Conservation (phyloP, 495 filamentous ascomycete species). For the Jackrogersella minutella region DNA sequence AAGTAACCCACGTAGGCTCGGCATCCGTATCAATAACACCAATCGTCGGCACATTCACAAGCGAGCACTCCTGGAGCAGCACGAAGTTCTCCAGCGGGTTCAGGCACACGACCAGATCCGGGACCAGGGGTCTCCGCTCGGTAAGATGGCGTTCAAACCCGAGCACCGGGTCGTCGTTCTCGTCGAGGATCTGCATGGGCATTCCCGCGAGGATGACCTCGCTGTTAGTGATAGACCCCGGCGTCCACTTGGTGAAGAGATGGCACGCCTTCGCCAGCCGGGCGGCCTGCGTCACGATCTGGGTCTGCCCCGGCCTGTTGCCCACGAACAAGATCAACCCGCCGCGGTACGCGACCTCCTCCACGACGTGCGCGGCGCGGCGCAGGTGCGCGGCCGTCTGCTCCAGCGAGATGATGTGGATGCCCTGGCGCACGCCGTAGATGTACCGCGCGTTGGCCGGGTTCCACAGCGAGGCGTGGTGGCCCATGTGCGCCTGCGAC, state of each 20-base stretch:
- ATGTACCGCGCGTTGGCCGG: constrained; percentile 95
- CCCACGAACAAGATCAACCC: constrained; percentile 93
- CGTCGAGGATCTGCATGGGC: constrained; percentile 72
- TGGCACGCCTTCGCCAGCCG: constrained; percentile 81
- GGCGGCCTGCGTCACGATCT: constrained; percentile 81
- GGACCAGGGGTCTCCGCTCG: constrained; percentile 71
- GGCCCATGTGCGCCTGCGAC: constrained; percentile 88
- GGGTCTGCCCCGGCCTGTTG: constrained; percentile 79
- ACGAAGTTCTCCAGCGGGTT: constrained; percentile 93
- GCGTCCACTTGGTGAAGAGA: constrained; percentile 92
- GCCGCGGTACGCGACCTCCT: constrained; percentile 81
- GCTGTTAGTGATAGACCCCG: constrained; percentile 91
- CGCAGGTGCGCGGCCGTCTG: constrained; percentile 85
- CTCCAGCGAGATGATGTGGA: constrained; percentile 95
- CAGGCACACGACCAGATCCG: constrained; percentile 90
- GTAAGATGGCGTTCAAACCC: constrained; percentile 69
- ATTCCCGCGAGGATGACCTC: constrained; percentile 80
- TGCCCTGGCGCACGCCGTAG: constrained; percentile 85
- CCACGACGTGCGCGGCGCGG: constrained; percentile 86
- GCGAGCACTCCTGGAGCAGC: constrained; percentile 86
- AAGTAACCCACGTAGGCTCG: constrained; percentile 93
- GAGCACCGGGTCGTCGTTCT: constrained; percentile 70
- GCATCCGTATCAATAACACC: constrained; percentile 94
- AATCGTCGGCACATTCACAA: constrained; percentile 90
- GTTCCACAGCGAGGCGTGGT: constrained; percentile 93